phyloP scores from a whole-genome alignment of 345 rosid genomes.

The Erodium maritimum region DNA sequence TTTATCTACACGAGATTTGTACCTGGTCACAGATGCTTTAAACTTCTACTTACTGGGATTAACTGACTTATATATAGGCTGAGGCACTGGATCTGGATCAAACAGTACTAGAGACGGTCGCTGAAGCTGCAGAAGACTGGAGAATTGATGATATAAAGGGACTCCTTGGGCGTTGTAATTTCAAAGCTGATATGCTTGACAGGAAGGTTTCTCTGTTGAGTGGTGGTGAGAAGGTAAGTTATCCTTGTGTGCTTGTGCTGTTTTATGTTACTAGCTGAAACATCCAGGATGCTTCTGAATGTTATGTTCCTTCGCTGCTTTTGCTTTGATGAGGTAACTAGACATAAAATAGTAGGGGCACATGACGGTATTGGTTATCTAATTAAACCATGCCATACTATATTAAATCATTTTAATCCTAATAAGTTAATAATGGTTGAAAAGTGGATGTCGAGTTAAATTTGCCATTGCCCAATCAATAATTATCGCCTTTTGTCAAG shows the following conservation, averaged over 20 bases:
- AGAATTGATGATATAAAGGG: slow-evolving; percentile 88
- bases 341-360: no score
- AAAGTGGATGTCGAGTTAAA: no score
- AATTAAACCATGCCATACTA: no score
- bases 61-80: slow-evolving; percentile 32
- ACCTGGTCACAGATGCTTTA: no score
- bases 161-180: slow-evolving; percentile 93
- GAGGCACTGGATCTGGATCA: slow-evolving; percentile 91
- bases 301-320: no score
- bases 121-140: slow-evolving; percentile 91
- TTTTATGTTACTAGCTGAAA: not conserved
- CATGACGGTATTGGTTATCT: no score
- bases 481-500: no score
- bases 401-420: no score
- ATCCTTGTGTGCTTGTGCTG: not conserved
- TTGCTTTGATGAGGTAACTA: no score
- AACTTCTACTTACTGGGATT: slow-evolving; percentile 8
- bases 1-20: no score
- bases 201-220: slow-evolving; percentile 80
- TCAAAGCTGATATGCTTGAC: slow-evolving; percentile 93
- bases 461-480: no score
- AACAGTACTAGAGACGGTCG: slow-evolving; percentile 79
- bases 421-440: no score
- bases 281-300: not conserved
- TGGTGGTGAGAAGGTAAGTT: slow-evolving; percentile 83